phyloP scores from a whole-genome alignment of 352 stramenopile genomes.

The Phytophthora rubi region DNA sequence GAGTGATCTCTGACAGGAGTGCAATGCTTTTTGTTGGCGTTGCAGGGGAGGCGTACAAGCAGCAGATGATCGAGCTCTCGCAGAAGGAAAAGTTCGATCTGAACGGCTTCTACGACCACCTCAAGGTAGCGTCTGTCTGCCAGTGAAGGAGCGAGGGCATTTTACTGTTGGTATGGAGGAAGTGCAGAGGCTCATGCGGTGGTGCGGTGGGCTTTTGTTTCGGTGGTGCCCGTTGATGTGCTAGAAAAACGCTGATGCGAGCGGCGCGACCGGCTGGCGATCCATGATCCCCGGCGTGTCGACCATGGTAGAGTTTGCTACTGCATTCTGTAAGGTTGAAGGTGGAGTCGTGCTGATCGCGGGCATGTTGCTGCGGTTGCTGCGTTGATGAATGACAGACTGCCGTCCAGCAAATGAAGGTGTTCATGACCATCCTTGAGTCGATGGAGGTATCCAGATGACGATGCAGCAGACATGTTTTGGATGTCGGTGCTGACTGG shows the following conservation, averaged over 20 bases:
- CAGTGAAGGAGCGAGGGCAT: neutral
- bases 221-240: constrained; percentile 7
- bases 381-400: constrained; percentile 43
- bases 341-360: constrained; percentile 3
- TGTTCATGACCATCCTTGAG: constrained; percentile 82
- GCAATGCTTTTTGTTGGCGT: neutral
- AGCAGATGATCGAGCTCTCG: constrained; percentile 79
- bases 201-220: neutral
- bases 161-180: neutral
- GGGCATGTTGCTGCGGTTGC: neutral
- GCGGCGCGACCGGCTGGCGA: constrained; percentile 76
- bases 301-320: constrained; percentile 58
- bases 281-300: constrained; percentile 83
- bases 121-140: constrained; percentile 47
- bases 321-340: neutral
- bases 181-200: constrained; percentile 1
- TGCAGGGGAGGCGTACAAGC: constrained; percentile 74
- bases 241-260: constrained; percentile 83
- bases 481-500: neutral
- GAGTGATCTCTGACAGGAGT: neutral
- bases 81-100: constrained; percentile 75
- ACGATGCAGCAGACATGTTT: neutral
- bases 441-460: constrained; percentile 58
- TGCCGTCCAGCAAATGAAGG: constrained; percentile 87
- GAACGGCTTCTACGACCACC: constrained; percentile 69